Evolutionary conservation across 192 early-diverging fungal genomes (phyloP).

Genomic region (Gonapodya prolifera): DNA sequence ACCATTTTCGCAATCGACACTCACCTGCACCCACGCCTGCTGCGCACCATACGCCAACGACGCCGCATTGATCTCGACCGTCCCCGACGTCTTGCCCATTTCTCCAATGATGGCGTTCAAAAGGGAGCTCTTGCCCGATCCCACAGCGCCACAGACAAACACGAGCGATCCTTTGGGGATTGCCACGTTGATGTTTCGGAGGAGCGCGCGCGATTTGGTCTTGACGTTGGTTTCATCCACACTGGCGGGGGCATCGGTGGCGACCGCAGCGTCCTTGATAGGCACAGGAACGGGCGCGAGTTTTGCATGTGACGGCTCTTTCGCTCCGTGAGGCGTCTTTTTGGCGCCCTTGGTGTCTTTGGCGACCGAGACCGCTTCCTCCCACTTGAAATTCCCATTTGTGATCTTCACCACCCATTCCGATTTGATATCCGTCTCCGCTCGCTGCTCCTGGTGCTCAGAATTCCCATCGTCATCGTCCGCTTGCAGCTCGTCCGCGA

Average conservation of each 20-base stretch:
- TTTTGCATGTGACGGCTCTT: not conserved
- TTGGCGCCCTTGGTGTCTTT: too few species aligned
- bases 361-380: not conserved
- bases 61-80: not conserved
- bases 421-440: not conserved
- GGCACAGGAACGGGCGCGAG: not conserved
- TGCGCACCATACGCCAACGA: constrained; percentile 66
- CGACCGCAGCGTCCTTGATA: not conserved
- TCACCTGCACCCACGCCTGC: constrained; percentile 68
- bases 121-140: constrained; percentile 75
- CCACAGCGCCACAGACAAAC: constrained; percentile 71
- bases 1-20: too few species aligned
- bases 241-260: not conserved
- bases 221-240: not conserved
- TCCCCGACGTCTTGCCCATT: constrained; percentile 20
- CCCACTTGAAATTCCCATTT: not conserved
- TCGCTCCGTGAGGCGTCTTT: too few species aligned
- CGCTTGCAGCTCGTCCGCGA: not conserved
- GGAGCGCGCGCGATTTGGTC: not conserved
- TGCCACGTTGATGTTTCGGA: constrained; percentile 32
- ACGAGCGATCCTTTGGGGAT: constrained; percentile 45
- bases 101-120: constrained; percentile 74
- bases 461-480: not conserved
- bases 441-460: not conserved
- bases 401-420: not conserved